Evolutionary conservation across 805 yeast genomes (phyloP), one percentile per base, ranked within the genome.

Genomic region (Candida takata): DNA sequence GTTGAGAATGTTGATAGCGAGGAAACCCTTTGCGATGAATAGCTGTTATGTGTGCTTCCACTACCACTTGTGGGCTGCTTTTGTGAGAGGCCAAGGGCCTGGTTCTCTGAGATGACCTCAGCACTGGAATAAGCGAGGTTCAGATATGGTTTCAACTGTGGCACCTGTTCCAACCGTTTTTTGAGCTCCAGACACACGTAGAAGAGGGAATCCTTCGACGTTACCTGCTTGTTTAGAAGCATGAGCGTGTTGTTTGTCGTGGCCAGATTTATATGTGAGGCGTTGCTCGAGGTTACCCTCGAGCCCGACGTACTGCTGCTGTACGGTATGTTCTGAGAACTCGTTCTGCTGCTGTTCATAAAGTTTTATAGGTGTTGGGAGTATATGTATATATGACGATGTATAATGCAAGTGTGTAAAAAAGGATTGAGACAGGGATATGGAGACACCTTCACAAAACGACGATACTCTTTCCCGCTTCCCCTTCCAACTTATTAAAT

Each of bases 81-180:
- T 41, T 65, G 70, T 4, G 70, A 62, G n/a, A 65, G 39, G 5
- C 61, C 40, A 27, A 64, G 58, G 1, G 87, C 84, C 59, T 83
- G 92, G 47, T 79, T 80, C 52, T 82, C 90, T 31, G 84, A 74
- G 33, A 76, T 62, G 24, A 70, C 73, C 51, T 82, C 88, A 6
- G 87, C 83, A 11, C 77, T 66, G 10, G 72, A 64, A 54, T 70
- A 72, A 3, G 90, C 88, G 25, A 75, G 61, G 36, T 71, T 70
- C 40, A 84, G 53, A 55, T 76, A 82, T 27, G 87, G 81, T 25
- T 69, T 71, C 69, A 86, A 68, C 14, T 80, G 87, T 0, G 82
- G 76, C 16, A 83, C 69, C 27, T 64, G 60, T 35, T 71, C 74
- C 24, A 86, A 58, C 40, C 80, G 60, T 38, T 61, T 65, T 50